Evolutionary conservation across 2,329 filamentous ascomycete genomes (phyloP).

Genomic region (Neonectria sp.): DNA sequence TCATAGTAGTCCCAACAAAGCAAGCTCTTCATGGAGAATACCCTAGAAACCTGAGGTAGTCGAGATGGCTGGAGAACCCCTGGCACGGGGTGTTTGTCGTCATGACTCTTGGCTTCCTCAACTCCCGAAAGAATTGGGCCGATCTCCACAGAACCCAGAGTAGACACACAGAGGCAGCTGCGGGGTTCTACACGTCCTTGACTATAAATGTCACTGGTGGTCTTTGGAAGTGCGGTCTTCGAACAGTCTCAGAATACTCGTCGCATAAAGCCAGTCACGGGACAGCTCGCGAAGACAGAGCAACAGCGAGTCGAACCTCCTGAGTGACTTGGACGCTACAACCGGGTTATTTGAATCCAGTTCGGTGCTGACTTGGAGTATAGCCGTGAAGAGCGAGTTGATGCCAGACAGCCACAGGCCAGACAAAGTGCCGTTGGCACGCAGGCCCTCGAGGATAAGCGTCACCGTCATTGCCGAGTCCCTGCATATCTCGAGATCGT

Average conservation of each 20-base stretch:
- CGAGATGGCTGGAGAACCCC: too few species aligned
- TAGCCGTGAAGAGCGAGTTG: constrained; percentile 46
- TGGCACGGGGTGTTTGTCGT: too few species aligned
- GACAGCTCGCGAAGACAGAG: constrained; percentile 36
- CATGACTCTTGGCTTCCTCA: too few species aligned
- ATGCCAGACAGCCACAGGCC: constrained; percentile 43
- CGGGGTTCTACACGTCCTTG: background rate
- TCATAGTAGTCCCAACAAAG: too few species aligned
- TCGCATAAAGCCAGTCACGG: constrained; percentile 43
- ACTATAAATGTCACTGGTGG: background rate
- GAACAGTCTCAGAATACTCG: constrained; percentile 42
- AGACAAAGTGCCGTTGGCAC: constrained; percentile 19
- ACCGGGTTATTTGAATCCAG: constrained; percentile 41
- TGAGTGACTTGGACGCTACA: constrained; percentile 41
- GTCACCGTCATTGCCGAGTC: constrained; percentile 39
- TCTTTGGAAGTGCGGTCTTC: constrained; percentile 19
- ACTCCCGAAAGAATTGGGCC: too few species aligned
- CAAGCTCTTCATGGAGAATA: too few species aligned
- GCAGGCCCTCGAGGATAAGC: constrained; percentile 41
- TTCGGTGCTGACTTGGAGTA: constrained; percentile 40
- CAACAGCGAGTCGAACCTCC: constrained; percentile 40
- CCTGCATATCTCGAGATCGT: constrained; percentile 44
- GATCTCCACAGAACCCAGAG: too few species aligned
- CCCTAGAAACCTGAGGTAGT: too few species aligned
- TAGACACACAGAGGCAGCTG: too few species aligned